Evolutionary conservation across 2,329 filamentous ascomycete species (phyloP).

Genomic region (Pestalotiopsis sp.): DNA sequence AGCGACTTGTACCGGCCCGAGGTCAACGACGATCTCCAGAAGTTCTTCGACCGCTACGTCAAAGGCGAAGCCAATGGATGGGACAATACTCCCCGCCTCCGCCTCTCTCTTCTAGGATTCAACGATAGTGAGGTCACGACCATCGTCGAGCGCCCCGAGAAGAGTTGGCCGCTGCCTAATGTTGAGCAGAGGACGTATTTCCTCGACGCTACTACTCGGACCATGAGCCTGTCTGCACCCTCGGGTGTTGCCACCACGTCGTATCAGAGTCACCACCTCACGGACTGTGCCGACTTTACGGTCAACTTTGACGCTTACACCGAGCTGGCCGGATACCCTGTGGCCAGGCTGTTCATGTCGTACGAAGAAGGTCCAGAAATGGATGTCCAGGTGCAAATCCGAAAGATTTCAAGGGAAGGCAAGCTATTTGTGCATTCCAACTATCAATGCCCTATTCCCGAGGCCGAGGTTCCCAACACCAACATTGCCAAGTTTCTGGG

Average conservation of each 20-base stretch:
- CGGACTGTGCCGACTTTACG: constrained; percentile 4
- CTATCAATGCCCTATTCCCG: background rate
- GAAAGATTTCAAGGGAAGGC: background rate
- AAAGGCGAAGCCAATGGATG: constrained; percentile 20
- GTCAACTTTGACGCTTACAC: constrained; percentile 12
- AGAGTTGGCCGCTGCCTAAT: background rate
- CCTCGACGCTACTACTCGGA: background rate
- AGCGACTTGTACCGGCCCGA: constrained; percentile 25
- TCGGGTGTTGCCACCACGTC: background rate
- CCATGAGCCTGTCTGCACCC: background rate
- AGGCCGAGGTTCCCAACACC: background rate
- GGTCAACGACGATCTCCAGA: constrained; percentile 23
- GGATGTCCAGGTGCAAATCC: constrained; percentile 22
- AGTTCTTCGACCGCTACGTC: constrained; percentile 23
- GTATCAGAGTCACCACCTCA: constrained; percentile 3
- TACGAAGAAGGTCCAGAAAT: constrained; percentile 18
- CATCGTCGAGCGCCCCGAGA: background rate
- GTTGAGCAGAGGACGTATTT: background rate
- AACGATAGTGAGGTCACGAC: background rate
- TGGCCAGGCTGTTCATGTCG: constrained; percentile 18
- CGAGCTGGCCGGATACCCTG: constrained; percentile 11
- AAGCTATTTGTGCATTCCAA: background rate
- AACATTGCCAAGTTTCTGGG: background rate
- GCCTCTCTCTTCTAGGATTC: constrained; percentile 11
- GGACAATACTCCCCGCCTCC: constrained; percentile 19